phyloP scores from a whole-genome alignment of 495 filamentous ascomycete species.

The Hyaloscypha finlandica region DNA sequence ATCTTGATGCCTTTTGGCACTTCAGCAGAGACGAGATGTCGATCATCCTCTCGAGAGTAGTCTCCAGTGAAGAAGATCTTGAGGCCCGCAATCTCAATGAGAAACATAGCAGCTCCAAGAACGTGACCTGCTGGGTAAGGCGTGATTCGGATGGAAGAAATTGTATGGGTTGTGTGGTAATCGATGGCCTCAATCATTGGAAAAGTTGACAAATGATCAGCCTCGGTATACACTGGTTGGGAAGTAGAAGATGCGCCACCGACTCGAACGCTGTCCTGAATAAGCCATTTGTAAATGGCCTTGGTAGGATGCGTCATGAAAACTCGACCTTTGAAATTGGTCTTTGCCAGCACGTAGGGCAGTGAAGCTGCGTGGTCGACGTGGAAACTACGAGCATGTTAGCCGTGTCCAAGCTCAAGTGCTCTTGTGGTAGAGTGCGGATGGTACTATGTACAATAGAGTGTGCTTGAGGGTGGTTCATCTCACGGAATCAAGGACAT shows the following conservation, averaged over 20 bases:
- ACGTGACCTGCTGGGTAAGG: constrained; percentile 97
- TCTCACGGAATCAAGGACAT: constrained; percentile 33
- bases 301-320: constrained; percentile 99
- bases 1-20: constrained; percentile 84
- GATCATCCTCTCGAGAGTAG: constrained; percentile 91
- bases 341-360: constrained; percentile 96
- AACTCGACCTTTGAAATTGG: constrained; percentile 92
- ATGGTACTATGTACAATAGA: constrained; percentile 31
- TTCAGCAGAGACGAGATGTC: constrained; percentile 89
- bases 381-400: constrained; percentile 67
- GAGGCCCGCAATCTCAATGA: constrained; percentile 92
- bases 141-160: constrained; percentile 93
- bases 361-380: constrained; percentile 95
- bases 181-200: constrained; percentile 94
- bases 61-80: constrained; percentile 97
- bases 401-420: background rate
- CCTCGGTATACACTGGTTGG: constrained; percentile 83
- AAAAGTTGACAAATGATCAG: constrained; percentile 90
- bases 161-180: constrained; percentile 96
- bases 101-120: constrained; percentile 96
- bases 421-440: background rate
- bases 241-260: constrained; percentile 75
- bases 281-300: constrained; percentile 99
- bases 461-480: constrained; percentile 19
- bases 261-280: constrained; percentile 93